Base-by-base conservation (phyloP, 1,284 basidiomycete genomes). In the Apiotrichum veenhuisii region DNA sequence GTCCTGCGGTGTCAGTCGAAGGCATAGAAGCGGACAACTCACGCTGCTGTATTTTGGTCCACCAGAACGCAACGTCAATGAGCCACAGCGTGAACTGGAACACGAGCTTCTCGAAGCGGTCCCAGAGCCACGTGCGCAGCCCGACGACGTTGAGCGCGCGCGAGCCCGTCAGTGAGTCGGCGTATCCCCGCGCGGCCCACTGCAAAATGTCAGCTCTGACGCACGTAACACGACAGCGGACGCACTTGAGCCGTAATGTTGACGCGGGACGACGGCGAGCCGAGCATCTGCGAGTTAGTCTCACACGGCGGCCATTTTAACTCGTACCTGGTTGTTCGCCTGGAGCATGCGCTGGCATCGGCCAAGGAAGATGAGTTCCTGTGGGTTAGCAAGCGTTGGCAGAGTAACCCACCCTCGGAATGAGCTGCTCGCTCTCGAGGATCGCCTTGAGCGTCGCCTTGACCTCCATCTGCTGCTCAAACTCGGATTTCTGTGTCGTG, bases 261-360 rank as follows among this genome's bases (percentile, higher is more conserved):
- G 73, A 94, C 86, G 22, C 91, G 83, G 66, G 92, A 91, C 1
- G 90, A 87, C 0, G 90, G 90, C 2, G 87, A 88, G 23, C 88
- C 88, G 26, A 91, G 82, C 1, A 81, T 79, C 85, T 81, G 77
- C 44, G 77, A 74, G 54, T 77, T 74, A 25, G 76, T 73, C 57
- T 74, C 70, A 38, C 80, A 82, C 70, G 71, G 14, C 18, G n/a
- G n/a, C n/a, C n/a, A 3, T 14, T 10, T 5, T 4, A 20, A 40
- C 9, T 59, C 75, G 30, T 38, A 83, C 84, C 84, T 82, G 78
- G 50, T 79, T 79, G 55, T 78, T 78, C 15, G 77, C 77, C 58
- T 77, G 72, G 38, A 81, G 82, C 73, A 74, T 87, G 75, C 91
- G 81, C 84, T 92, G 89, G 69, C 89, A 89, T 57, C 91, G 80